Base-by-base conservation (phyloP, 179 eudicot genomes). In the Beta corolliflora region DNA sequence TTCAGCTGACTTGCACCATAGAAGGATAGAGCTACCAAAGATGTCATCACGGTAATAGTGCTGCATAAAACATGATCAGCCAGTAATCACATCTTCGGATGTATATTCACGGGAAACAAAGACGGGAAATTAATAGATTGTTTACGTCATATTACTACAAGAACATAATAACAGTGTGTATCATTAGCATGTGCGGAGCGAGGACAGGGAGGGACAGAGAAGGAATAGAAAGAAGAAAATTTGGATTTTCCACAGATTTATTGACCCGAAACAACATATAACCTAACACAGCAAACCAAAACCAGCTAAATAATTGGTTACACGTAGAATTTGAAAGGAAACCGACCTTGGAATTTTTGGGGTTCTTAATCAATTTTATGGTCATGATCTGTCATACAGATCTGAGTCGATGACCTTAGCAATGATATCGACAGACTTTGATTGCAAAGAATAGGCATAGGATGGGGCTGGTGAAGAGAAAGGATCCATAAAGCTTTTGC, bases 1-100 rank as follows among this genome's bases (percentile, higher is more conserved):
- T 95, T 95, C 58, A 95, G 89, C 84, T 94, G 99, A 86, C 99
- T 95, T 21, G 99, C 99, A 65, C 99, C 98, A 15, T 94, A 95
- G 88, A 88, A 94, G 14, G 99, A 95, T 76, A 95, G 94, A 48
- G 99, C 99, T 79, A 95, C 99, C 85, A 95, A 81, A 23, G 96
- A 92, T 23, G 99, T 94, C 99, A 95, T 95, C 84, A 95, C 98
- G 36, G 95, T 91, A 70, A 95, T 88, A 2, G 98, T 95, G 82
- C 99, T 95, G 94, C 91, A 89, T 8, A 73, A 36, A 71, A 76
- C 81, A 65, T 8, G 25, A 18, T 80, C 64, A 80, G 31, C 41
- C 15, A 63, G 19, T 31, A 29, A 59, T 29, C 55, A 77, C 12
- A 68, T 63, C 29, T 46, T 6, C 45, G 12, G 61, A 29, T 3